Evolutionary conservation across 345 rosid genomes (phyloP).

Genomic region (Balakata baccata): DNA sequence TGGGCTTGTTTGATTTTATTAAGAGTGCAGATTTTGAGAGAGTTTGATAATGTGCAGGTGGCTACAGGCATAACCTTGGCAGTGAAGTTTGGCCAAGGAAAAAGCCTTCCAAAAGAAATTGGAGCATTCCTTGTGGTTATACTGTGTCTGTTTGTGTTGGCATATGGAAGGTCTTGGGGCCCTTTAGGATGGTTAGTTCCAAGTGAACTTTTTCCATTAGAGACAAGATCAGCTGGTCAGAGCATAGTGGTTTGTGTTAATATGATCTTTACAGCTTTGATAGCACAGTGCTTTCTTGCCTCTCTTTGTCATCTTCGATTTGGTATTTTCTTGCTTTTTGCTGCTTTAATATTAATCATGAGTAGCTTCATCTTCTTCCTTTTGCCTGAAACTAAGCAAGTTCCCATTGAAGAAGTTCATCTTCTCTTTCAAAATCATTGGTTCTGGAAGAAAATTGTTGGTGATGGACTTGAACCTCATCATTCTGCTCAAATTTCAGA

Average conservation of each 20-base stretch:
- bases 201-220: conserved; percentile 80
- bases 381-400: conserved; percentile 87
- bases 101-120: neutral
- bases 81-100: neutral
- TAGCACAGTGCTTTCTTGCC: conserved; percentile 73
- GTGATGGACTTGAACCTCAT: neutral
- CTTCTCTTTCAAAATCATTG: conserved; percentile 68
- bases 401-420: conserved; percentile 79
- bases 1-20: neutral
- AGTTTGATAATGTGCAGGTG: neutral
- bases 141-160: no score
- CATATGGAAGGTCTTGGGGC: no score
- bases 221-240: conserved; percentile 91
- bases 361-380: conserved; percentile 67
- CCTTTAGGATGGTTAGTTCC: conserved; percentile 31
- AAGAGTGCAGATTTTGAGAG: no score
- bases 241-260: conserved; percentile 79
- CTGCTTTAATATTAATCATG: conserved; percentile 59
- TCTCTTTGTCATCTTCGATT: conserved; percentile 70
- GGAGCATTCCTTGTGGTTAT: neutral
- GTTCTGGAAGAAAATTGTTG: conserved; percentile 70
- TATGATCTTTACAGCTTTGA: conserved; percentile 76
- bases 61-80: neutral
- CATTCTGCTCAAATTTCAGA: neutral
- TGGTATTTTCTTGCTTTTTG: conserved; percentile 74